Base-by-base conservation (phyloP, 148 eudicot species). In the Suaeda aralocaspica region DNA sequence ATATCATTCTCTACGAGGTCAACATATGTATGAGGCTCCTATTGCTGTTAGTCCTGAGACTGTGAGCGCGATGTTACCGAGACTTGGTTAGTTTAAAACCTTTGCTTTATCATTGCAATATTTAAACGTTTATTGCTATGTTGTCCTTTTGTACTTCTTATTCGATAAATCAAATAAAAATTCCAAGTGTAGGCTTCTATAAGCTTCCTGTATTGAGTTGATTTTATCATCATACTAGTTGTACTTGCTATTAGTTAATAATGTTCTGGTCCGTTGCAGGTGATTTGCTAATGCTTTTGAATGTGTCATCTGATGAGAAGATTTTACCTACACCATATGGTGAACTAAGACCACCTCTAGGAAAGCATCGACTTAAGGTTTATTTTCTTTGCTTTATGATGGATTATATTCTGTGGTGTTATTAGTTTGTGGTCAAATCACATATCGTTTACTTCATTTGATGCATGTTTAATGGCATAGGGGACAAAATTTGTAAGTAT, bases 281-380 rank as follows among this genome's bases (percentile, higher is more conserved):
- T 76, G 98, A 91, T 77, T 73, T 94, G 82, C 80, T 94, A 77
- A 78, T 68, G 71, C 86, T 94, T 74, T 83, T 94, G 84, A 84
- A 77, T 80, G 88, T 94, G 75, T 81, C 86, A 78, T 84, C 95
- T 63, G 98, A 94, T 75, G 96, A 89, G 67, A 91, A 89, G 79
- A 72, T 85, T 72, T 77, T 94, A 76, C 97, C 96, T 14, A 91
- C 91, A n/a, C 84, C 97, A 41, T 94, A 91, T 77, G 98, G 98
- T 57, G 92, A 91, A 80, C 74, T 94, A 56, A 84, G 79, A 74
- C 98, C 98, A 30, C 98, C 98, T 68, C 92, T 94, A 46, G 98
- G 98, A 59, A 91, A 91, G 75, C 87, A 94, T 77, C 97, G 98
- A 21, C 84, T 94, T 49, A 94, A 94, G 98, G 98, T 94, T 66